Base-by-base conservation (phyloP, 2,329 filamentous ascomycete genomes). In the Zasmidium angulare region DNA sequence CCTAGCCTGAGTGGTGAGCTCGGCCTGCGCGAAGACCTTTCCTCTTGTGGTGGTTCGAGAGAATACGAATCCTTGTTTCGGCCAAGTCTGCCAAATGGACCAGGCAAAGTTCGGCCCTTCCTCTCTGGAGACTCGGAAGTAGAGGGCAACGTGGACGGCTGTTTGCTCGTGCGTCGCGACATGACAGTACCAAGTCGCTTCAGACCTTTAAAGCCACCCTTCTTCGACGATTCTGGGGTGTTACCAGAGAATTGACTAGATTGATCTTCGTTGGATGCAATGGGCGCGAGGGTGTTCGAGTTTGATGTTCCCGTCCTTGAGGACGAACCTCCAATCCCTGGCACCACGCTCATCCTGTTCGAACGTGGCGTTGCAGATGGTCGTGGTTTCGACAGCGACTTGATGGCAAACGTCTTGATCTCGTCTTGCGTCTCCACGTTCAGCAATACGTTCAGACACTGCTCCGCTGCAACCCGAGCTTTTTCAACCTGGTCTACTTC, bases 361-460 rank as follows among this genome's bases (percentile, higher is more conserved):
- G 19, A 51, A 48, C 40, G 50, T n/a, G 48, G 53, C 2, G 61
- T 51, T 17, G 56, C 29, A 47, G 54, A 63, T 24, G 49, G 53
- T 52, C 50, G 59, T 55, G 53, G 54, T 55, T 51, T 26, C 73
- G 60, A 78, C 75, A 62, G 71, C 70, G 54, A 61, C 31, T 69
- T 70, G 56, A 82, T 71, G 1, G 81, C 78, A 74, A 92, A 96
- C 26, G 83, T 86, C 67, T 88, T 88, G 63, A 99, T 93, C 78
- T 99, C 95, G 70, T 89, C 89, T 19, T 87, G 85, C 0, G 93
- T 96, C 72, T 91, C 89, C 46, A 97, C 86, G 72, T 96, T 95
- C 53, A 99, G 81, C 67, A 98, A 82, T 9, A 88, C 83, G 66
- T 91, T 91, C 58, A 99, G 79, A 23, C 91, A 91, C 61, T 88